Percentiles rank a stretch among this genome's conserved stretches.
Evolutionary conservation across 495 filamentous ascomycete species (phyloP).

Genomic region (Alectoria sarmentosa): DNA sequence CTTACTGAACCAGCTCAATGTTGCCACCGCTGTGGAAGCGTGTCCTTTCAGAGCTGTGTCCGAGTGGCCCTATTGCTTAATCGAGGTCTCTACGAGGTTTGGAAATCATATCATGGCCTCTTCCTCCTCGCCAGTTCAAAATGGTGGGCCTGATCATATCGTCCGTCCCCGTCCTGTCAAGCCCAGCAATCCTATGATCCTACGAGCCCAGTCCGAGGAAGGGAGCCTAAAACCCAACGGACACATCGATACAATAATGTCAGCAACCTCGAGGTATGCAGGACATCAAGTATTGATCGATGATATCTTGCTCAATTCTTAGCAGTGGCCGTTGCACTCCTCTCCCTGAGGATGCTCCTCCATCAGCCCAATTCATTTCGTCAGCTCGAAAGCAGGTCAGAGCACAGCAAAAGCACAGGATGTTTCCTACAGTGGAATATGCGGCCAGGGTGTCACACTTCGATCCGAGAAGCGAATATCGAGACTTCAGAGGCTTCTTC

Average conservation of each 20-base stretch:
- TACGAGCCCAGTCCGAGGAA: conserved; percentile 32
- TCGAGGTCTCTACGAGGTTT: neutral
- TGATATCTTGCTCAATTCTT: conserved; percentile 16
- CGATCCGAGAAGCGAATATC: conserved; percentile 84
- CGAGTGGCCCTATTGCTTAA: neutral
- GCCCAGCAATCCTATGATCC: conserved; percentile 31
- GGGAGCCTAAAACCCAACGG: conserved; percentile 22
- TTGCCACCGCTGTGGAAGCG: neutral
- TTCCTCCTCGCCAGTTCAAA: conserved; percentile 12
- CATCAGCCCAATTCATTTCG: conserved; percentile 78
- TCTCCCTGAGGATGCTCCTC: conserved; percentile 82
- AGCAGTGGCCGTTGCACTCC: conserved; percentile 82
- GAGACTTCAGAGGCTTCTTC: conserved; percentile 95
- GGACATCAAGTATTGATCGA: neutral
- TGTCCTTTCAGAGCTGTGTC: conserved; percentile 1
- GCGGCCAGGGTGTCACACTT: conserved; percentile 92
- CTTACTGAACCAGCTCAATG: conserved; percentile 2
- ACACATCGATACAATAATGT: conserved; percentile 10
- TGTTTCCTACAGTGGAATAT: conserved; percentile 96
- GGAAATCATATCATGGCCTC: conserved; percentile 9
- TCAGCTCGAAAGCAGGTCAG: conserved; percentile 77
- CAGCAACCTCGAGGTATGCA: conserved; percentile 26
- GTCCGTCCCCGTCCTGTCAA: conserved; percentile 36
- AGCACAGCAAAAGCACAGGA: conserved; percentile 68
- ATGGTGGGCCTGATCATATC: conserved; percentile 30